A percentile compares a stretch with the other conserved stretches of the same genome.
These are phyloP conservation scores for Pythium apleroticum DNA, from an alignment of 352 stramenopile species.

Conservation along the genomic window DNA sequence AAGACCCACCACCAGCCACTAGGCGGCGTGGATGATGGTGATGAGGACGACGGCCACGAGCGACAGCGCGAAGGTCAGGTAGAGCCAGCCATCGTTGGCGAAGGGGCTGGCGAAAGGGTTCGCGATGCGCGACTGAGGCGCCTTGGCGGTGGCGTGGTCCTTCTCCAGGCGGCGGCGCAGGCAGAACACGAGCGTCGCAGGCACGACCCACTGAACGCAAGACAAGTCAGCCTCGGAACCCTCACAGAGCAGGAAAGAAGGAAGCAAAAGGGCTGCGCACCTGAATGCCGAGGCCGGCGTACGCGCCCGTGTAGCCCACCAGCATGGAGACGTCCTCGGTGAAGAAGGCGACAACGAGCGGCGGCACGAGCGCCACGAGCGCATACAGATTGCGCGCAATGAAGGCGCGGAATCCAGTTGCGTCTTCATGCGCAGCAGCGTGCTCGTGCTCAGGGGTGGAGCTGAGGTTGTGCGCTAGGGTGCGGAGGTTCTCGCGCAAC, in stretches of 20 bases:
- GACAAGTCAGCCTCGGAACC: background rate
- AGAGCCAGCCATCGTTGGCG: conserved; percentile 59
- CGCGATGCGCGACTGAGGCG: conserved; percentile 17
- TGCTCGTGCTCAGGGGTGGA: conserved; percentile 21
- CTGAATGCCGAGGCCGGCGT: conserved; percentile 85
- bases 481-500: conserved; percentile 79
- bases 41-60: conserved; percentile 64
- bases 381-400: conserved; percentile 63
- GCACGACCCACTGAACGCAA: conserved; percentile 76
- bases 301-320: conserved; percentile 83
- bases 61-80: conserved; percentile 64
- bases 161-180: conserved; percentile 54
- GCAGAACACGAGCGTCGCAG: conserved; percentile 72
- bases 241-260: background rate
- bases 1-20: conserved; percentile 18
- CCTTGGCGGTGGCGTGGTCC: conserved; percentile 23
- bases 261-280: conserved; percentile 41
- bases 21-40: conserved; percentile 63
- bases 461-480: conserved; percentile 55
- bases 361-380: conserved; percentile 69
- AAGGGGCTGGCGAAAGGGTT: conserved; percentile 86
- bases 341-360: conserved; percentile 82
- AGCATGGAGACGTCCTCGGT: conserved; percentile 90
- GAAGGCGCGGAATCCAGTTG: conserved; percentile 37
- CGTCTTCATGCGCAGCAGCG: conserved; percentile 16